These are phyloP conservation scores for Cylindrodendrum hubeiense DNA, from an alignment of 2,329 filamentous ascomycete genomes.

Conservation along the genomic window DNA sequence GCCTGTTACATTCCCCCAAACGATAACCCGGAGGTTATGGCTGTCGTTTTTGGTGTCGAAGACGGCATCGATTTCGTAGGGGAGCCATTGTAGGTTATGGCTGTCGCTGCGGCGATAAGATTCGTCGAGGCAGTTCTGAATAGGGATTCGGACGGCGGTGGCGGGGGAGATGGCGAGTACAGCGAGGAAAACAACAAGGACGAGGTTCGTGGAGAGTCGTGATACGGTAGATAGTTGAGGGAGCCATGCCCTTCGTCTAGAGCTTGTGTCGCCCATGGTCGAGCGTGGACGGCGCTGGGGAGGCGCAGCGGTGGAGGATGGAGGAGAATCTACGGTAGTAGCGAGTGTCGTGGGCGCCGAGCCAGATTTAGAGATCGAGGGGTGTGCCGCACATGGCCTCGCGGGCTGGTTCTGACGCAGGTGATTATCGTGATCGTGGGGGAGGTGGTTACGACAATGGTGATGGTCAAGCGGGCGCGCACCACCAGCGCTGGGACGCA, in stretches of 20 bases:
- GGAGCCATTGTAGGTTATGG: conserved; percentile 82
- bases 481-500: conserved; percentile 41
- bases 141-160: conserved; percentile 77
- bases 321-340: conserved; percentile 26
- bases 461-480: conserved; percentile 35
- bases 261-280: conserved; percentile 33
- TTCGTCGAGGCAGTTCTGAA: conserved; percentile 84
- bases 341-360: conserved; percentile 35
- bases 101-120: conserved; percentile 64
- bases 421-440: conserved; percentile 29
- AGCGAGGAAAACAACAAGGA: conserved; percentile 54
- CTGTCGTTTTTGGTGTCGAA: conserved; percentile 74
- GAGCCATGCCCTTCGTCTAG: conserved; percentile 28
- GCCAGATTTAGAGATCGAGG: conserved; percentile 33
- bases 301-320: conserved; percentile 15
- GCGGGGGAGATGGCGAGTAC: conserved; percentile 57
- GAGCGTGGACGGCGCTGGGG: conserved; percentile 20
- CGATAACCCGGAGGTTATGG: conserved; percentile 79
- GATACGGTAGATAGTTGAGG: conserved; percentile 33
- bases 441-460: conserved; percentile 25
- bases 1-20: conserved; percentile 94
- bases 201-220: conserved; percentile 39
- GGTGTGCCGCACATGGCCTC: conserved; percentile 39
- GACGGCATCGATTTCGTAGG: conserved; percentile 78
- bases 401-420: conserved; percentile 26